Percentiles rank a stretch among this genome's conserved stretches.
These are phyloP conservation scores for Oryza punctata DNA, from an alignment of 176 grass and related monocot genomes.

Conservation along the genomic window DNA sequence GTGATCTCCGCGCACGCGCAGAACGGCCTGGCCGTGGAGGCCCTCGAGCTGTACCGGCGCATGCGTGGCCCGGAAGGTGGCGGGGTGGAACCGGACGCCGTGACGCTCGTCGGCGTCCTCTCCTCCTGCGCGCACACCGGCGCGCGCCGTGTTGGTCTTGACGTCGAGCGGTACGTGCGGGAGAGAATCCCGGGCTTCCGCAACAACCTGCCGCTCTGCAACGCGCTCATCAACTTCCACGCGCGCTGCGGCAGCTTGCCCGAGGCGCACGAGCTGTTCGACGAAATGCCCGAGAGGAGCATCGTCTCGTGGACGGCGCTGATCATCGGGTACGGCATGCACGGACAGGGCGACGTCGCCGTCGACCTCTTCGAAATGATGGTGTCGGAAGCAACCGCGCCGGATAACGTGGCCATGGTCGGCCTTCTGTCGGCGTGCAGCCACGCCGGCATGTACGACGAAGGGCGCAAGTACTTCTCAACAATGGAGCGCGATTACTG, in stretches of 20 bases:
- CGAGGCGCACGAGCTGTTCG: conserved; percentile 54
- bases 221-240: conserved; percentile 72
- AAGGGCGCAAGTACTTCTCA: conserved; percentile 60
- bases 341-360: conserved; percentile 49
- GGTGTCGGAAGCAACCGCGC: conserved; percentile 44
- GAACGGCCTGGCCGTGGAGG: conserved; percentile 53
- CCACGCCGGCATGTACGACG: conserved; percentile 58
- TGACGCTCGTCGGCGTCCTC: conserved; percentile 63
- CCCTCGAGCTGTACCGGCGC: conserved; percentile 51
- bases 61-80: conserved; percentile 41
- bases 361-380: conserved; percentile 59
- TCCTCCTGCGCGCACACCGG: conserved; percentile 63
- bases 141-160: conserved; percentile 41
- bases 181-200: conserved; percentile 28
- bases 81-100: conserved; percentile 51
- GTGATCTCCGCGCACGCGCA: conserved; percentile 62
- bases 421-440: conserved; percentile 64
- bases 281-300: conserved; percentile 53
- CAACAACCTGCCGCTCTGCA: conserved; percentile 58
- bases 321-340: conserved; percentile 67
- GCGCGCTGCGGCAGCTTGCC: conserved; percentile 47
- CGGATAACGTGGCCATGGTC: conserved; percentile 54
- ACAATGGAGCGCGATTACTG: conserved; percentile 44
- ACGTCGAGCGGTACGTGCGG: conserved; percentile 39
- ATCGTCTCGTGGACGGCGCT: conserved; percentile 72